A percentile compares a stretch with the other conserved stretches of the same genome.
Evolutionary conservation across 1,139 yeast genomes (phyloP).

Genomic region (Suhomyces bokatorum): DNA sequence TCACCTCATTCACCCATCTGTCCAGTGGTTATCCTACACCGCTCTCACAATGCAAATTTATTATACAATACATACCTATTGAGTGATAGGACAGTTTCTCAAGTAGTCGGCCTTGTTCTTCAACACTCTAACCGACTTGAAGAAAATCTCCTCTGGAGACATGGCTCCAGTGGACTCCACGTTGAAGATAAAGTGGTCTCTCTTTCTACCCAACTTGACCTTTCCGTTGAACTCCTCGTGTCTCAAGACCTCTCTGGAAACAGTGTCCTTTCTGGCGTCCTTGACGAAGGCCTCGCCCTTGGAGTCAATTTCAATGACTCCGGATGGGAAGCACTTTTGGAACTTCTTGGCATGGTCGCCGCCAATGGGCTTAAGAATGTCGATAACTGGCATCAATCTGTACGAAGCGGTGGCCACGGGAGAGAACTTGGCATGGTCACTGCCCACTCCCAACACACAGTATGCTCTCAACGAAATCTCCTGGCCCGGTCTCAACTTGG

Average conservation of each 20-base stretch:
- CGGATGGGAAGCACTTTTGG: constrained; percentile 88
- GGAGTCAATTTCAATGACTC: constrained; percentile 77
- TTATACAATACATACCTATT: constrained; percentile 27
- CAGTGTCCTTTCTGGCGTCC: constrained; percentile 93
- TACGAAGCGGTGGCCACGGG: constrained; percentile 98
- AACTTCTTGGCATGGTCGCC: constrained; percentile 80
- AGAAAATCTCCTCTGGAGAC: constrained; percentile 93
- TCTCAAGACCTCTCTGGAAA: constrained; percentile 91
- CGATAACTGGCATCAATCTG: constrained; percentile 88
- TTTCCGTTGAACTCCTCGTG: constrained; percentile 87
- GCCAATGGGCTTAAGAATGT: constrained; percentile 68
- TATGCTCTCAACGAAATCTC: constrained; percentile 89
- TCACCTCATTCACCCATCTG: not conserved
- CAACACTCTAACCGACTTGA: constrained; percentile 82
- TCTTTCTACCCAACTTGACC: constrained; percentile 85
- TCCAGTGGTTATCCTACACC: no score
- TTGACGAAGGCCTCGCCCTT: constrained; percentile 75
- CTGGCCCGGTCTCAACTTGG: constrained; percentile 95
- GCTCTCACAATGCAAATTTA: constrained; percentile 5
- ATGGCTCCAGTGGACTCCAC: constrained; percentile 96
- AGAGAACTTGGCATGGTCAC: constrained; percentile 95
- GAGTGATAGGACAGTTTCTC: constrained; percentile 75
- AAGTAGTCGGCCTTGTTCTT: constrained; percentile 83
- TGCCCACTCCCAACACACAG: constrained; percentile 87
- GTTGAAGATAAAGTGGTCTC: constrained; percentile 91